Percentiles rank a stretch among this genome's conserved stretches.
These are phyloP conservation scores for Alternaria metachromatica DNA, from an alignment of 2,329 filamentous ascomycete species.

Conservation along the genomic window DNA sequence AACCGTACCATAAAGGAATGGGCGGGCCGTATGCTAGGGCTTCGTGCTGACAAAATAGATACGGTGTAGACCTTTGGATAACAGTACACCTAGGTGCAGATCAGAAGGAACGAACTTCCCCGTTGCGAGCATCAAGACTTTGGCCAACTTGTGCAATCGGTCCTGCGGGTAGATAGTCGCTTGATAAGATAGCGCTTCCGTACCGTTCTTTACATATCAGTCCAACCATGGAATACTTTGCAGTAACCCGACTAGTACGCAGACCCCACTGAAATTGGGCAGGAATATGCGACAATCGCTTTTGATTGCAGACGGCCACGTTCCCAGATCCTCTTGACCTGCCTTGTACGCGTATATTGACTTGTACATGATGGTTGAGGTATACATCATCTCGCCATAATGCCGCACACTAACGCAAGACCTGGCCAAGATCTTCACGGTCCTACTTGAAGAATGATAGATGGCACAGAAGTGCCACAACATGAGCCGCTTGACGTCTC, in stretches of 20 bases:
- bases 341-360: background rate
- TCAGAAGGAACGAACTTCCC: background rate
- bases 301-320: background rate
- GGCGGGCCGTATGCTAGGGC: background rate
- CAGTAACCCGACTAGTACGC: background rate
- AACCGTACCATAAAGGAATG: background rate
- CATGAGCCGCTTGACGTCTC: constrained; percentile 2
- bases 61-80: background rate
- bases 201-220: constrained; percentile 1
- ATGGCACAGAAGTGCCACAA: background rate
- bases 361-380: background rate
- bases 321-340: background rate
- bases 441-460: background rate
- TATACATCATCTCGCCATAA: background rate
- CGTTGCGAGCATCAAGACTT: background rate
- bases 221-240: constrained; percentile 1
- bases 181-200: constrained; percentile 10
- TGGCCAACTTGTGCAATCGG: background rate
- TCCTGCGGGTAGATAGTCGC: constrained; percentile 1
- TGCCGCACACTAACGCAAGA: background rate
- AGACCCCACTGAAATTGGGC: background rate
- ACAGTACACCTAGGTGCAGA: background rate
- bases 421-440: background rate
- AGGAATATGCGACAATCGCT: background rate
- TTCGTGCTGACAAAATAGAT: background rate